Evolutionary conservation across 176 grass and related monocot species (phyloP).

Genomic region (Oryza punctata): DNA sequence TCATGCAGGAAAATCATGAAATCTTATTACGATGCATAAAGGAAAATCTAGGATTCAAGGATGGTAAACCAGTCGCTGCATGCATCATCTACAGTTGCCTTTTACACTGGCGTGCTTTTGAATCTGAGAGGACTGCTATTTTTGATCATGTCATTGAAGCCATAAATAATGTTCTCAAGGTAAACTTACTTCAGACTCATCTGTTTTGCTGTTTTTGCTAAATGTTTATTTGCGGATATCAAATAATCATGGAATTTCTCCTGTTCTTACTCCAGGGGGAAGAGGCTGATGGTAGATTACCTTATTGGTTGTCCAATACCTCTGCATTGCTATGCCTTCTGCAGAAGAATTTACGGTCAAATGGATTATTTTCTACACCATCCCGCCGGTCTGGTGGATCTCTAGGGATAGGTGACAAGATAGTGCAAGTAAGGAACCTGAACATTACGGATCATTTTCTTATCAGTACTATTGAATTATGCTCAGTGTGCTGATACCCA

Average conservation of each 20-base stretch:
- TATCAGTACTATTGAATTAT: background rate
- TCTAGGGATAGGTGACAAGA: slow-evolving; percentile 52
- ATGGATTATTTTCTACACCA: slow-evolving; percentile 80
- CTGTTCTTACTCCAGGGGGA: slow-evolving; percentile 52
- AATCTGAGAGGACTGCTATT: slow-evolving; percentile 93
- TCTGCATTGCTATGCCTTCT: slow-evolving; percentile 90
- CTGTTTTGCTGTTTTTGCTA: slow-evolving; percentile 26
- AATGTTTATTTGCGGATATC: slow-evolving; percentile 6
- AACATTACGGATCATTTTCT: background rate
- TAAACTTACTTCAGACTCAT: slow-evolving; percentile 34
- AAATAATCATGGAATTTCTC: slow-evolving; percentile 7
- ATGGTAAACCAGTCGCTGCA: slow-evolving; percentile 84
- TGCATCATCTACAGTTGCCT: slow-evolving; percentile 92
- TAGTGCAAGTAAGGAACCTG: slow-evolving; percentile 57
- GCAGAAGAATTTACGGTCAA: slow-evolving; percentile 89
- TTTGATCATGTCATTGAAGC: slow-evolving; percentile 91
- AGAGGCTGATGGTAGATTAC: slow-evolving; percentile 63
- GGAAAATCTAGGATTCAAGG: slow-evolving; percentile 90
- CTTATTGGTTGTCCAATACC: slow-evolving; percentile 96
- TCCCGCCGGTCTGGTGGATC: slow-evolving; percentile 62
- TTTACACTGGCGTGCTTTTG: slow-evolving; percentile 79
- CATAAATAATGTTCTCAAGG: slow-evolving; percentile 93
- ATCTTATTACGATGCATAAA: slow-evolving; percentile 80
- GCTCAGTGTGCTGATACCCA: background rate
- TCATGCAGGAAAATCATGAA: slow-evolving; percentile 90